These are phyloP conservation scores for Acanthamoeba royreba DNA, from an alignment of 208 protist genomes.

Conservation along the genomic window DNA sequence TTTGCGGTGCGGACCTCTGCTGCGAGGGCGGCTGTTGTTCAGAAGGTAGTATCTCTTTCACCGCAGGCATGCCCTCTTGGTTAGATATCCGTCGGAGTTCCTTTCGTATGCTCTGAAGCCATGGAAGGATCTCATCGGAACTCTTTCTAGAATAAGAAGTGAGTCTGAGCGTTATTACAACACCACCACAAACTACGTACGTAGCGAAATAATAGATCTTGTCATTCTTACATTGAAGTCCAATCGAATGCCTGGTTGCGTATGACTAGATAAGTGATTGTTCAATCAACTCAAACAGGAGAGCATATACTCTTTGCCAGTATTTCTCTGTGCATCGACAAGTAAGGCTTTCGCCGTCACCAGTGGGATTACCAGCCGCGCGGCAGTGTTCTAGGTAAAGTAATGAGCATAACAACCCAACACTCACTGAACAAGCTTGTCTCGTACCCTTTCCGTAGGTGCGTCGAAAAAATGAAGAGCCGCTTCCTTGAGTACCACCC, in stretches of 20 bases:
- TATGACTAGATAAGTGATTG: no score
- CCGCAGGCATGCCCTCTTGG: background rate
- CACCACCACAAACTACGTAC: no score
- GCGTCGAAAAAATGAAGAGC: background rate
- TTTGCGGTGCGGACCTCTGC: no score
- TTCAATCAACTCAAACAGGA: no score
- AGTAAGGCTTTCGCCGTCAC: background rate
- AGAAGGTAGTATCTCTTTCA: constrained; percentile 23
- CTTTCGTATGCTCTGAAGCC: background rate
- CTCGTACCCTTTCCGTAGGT: no score
- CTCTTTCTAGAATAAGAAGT: no score
- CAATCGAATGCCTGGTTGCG: constrained; percentile 21
- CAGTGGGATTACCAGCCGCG: background rate
- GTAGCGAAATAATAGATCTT: no score
- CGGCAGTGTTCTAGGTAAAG: no score
- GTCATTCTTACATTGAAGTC: background rate
- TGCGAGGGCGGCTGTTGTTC: no score
- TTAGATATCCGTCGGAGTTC: background rate
- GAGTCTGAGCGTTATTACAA: no score
- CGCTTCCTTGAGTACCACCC: background rate
- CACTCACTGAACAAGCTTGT: no score
- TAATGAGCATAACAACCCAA: no score
- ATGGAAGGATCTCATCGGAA: background rate
- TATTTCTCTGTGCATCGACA: background rate
- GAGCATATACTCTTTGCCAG: background rate